A percentile compares a stretch with the other conserved stretches of the same genome.
phyloP scores from a whole-genome alignment of 345 rosid species.

The Nasturtium officinale region DNA sequence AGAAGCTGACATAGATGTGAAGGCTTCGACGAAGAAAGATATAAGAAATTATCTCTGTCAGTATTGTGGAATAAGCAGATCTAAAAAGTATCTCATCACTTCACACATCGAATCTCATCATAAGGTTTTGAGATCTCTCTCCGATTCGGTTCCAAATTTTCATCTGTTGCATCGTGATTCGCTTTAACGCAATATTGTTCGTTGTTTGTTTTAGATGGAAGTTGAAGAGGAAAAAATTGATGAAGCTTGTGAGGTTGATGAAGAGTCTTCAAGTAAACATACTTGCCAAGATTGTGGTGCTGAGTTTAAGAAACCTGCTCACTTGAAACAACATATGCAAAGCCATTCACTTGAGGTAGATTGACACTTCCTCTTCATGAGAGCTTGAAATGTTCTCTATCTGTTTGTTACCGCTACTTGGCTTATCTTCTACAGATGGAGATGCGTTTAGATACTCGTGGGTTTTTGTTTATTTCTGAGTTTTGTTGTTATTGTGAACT shows the following conservation, averaged over 20 bases:
- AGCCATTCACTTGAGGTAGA: conserved; percentile 81
- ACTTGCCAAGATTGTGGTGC: conserved; percentile 71
- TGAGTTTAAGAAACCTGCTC: conserved; percentile 75
- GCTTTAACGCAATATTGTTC: neutral
- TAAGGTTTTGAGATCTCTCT: conserved; percentile 45
- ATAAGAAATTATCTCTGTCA: conserved; percentile 73
- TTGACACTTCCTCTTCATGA: neutral
- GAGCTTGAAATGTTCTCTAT: neutral
- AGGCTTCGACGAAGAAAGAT: conserved; percentile 49
- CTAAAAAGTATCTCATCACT: conserved; percentile 71
- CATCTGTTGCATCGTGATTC: neutral
- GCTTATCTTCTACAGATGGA: neutral
- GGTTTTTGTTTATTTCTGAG: neutral
- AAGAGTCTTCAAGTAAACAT: conserved; percentile 29
- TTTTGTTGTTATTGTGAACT: neutral
- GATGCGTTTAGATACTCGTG: neutral
- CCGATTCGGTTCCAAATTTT: neutral
- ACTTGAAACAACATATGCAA: conserved; percentile 80
- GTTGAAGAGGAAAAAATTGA: conserved; percentile 38
- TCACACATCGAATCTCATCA: conserved; percentile 64
- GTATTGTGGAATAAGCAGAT: conserved; percentile 83
- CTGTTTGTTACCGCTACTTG: neutral
- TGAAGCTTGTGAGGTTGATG: conserved; percentile 39
- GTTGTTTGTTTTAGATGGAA: conserved; percentile 48
- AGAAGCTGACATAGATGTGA: conserved; percentile 34